Evolutionary conservation across 768 basidiomycete species (phyloP).

Genomic region (Amanita brunnescens): DNA sequence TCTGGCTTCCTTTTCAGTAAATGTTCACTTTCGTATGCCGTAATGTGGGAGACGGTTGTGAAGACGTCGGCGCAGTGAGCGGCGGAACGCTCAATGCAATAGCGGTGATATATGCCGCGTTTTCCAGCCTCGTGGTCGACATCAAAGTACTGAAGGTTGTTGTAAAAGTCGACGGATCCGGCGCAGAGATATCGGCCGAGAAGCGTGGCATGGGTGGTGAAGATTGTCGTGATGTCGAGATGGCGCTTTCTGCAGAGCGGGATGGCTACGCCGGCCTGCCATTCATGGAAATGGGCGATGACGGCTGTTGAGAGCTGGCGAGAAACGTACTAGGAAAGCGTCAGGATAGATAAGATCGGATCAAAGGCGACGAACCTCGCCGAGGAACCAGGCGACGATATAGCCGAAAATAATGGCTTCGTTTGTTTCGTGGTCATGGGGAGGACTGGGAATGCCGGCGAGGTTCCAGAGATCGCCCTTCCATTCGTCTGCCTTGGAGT

Average conservation of each 20-base stretch:
- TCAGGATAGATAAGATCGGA: neutral
- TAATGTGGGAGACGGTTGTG: conserved; percentile 96
- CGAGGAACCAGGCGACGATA: conserved; percentile 98
- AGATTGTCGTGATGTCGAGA: conserved; percentile 97
- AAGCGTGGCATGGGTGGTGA: conserved; percentile 97
- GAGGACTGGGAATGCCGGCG: conserved; percentile 94
- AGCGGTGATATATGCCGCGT: conserved; percentile 94
- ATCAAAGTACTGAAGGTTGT: conserved; percentile 98
- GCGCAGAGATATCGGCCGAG: conserved; percentile 98
- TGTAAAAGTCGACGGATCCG: conserved; percentile 98
- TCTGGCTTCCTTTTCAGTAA: conserved; percentile 96
- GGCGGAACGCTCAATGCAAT: conserved; percentile 94
- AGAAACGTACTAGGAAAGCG: conserved; percentile 54
- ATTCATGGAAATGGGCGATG: conserved; percentile 98
- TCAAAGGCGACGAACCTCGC: conserved; percentile 57
- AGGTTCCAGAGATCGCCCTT: conserved; percentile 98
- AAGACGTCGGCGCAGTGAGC: conserved; percentile 97
- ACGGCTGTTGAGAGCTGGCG: conserved; percentile 80
- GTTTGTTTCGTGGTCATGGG: conserved; percentile 96
- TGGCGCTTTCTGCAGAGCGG: conserved; percentile 93
- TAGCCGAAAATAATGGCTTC: conserved; percentile 98
- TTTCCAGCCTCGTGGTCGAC: conserved; percentile 99
- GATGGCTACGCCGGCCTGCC: conserved; percentile 97
- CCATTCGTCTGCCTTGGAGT: conserved; percentile 92
- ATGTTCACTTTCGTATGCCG: conserved; percentile 95